Evolutionary conservation across 108 stramenopile species (phyloP), one percentile per base, ranked within the genome.

Genomic region (Nitzschia sp.): DNA sequence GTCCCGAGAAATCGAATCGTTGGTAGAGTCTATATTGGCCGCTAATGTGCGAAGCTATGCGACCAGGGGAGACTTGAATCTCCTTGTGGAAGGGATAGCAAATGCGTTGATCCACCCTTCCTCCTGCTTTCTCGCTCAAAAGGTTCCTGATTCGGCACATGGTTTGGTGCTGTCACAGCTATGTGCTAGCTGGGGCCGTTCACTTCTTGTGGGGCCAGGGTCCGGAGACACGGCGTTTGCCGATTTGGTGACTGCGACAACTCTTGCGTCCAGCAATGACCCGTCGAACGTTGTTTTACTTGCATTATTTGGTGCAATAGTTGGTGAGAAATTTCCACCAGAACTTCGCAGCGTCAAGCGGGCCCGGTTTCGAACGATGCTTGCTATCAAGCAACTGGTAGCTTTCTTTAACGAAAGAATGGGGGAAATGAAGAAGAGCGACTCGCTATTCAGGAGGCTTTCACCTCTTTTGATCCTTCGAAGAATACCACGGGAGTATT

Each of bases 401-500:
- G 5, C 8, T 8, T 51, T 51, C 21, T 51, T 17, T 19, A 19
- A 4, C 13, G 21, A 23, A 4, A 51, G 21, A 51, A 21, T 51
- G 49, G 49, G 21, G 8, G 49, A 51, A 51, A 51, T 51, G 49
- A 9, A 51, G 21, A 23, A 23, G 4, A 21, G 4, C n/a, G 49
- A 51, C 5, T 5, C 23, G 4, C 26, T 57, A 24, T 57, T 57
- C 27, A 32, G 9, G 9, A 11, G 27, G 28, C n/a, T 57, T 3
- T 29, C 56, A 30, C 56, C 56, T 21, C 29, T 57, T 11, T 18
- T 57, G 56, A 11, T 57, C 26, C 56, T 57, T 25, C 56, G 56
- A 8, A 57, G 56, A 21, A 28, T 57, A 57, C 56, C 56, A 25
- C 2, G 4, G 9, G 26, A 24, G 2, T 57, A 57, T 29, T 57